Conservation (phyloP, 2,329 filamentous ascomycete genomes). For the Chrysoporthe cubensis region DNA sequence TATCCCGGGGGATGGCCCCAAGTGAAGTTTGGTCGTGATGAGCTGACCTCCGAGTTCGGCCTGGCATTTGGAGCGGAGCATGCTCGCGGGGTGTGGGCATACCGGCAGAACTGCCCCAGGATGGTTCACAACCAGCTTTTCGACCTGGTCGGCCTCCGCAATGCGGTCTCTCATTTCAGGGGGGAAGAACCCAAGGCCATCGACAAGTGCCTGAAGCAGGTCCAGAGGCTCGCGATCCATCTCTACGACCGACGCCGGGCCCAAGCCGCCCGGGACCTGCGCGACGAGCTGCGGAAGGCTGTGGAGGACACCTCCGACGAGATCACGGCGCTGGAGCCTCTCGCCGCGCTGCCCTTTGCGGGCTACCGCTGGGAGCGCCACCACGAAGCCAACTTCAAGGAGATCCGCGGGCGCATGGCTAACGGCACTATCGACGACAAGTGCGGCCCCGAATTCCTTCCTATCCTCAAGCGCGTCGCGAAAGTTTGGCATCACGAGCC, state of each 20-base stretch:
- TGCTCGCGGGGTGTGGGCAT: not conserved
- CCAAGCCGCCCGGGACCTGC: not conserved
- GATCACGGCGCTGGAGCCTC: not conserved
- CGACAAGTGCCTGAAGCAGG: not conserved
- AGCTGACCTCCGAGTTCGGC: not conserved
- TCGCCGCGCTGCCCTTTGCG: not conserved
- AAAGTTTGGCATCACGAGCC: too few species aligned
- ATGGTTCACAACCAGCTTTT: not conserved
- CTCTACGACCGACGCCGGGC: not conserved
- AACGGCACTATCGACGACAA: too few species aligned
- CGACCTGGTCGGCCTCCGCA: not conserved
- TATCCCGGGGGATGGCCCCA: not conserved
- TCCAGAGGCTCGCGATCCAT: not conserved
- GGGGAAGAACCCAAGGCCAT: not conserved
- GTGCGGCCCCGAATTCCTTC: too few species aligned
- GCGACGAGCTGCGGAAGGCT: not conserved
- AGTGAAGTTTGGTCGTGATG: not conserved
- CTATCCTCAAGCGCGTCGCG: too few species aligned
- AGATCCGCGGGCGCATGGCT: not conserved
- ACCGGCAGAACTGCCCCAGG: not conserved
- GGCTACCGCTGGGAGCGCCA: not conserved
- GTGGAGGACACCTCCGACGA: not conserved
- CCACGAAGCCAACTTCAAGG: not conserved
- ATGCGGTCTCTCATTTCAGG: not conserved
- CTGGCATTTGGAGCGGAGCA: not conserved